These are phyloP conservation scores for Cadophora sp. DNA, from an alignment of 2,329 filamentous ascomycete species.

Conservation along the genomic window DNA sequence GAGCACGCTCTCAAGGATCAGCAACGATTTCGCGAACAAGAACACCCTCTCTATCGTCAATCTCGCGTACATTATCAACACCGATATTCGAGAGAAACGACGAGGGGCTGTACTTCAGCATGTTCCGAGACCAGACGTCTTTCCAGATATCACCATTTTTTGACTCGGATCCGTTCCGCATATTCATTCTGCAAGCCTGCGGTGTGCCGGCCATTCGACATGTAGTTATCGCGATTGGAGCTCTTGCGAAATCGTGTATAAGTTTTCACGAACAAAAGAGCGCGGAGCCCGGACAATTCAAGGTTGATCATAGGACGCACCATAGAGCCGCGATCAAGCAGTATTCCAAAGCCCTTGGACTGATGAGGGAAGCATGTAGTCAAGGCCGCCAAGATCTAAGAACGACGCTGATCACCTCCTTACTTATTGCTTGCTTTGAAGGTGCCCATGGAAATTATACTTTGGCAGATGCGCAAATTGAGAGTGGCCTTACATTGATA, in stretches of 20 bases:
- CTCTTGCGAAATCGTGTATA: conserved; percentile 27
- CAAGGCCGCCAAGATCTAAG: conserved; percentile 25
- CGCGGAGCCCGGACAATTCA: neutral
- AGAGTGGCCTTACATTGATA: conserved; percentile 29
- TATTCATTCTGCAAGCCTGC: conserved; percentile 28
- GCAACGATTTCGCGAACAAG: neutral
- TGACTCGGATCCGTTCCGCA: conserved; percentile 11
- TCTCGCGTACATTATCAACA: neutral
- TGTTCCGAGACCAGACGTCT: conserved; percentile 29
- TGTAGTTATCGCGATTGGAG: conserved; percentile 30
- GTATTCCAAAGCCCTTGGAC: conserved; percentile 28
- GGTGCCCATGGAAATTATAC: conserved; percentile 29
- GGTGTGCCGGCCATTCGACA: conserved; percentile 26
- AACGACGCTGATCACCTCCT: conserved; percentile 28
- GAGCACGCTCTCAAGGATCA: neutral
- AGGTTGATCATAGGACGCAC: conserved; percentile 8
- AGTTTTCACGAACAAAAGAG: conserved; percentile 11
- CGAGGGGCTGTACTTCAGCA: conserved; percentile 26
- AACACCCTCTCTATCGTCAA: conserved; percentile 9
- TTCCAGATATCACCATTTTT: conserved; percentile 27
- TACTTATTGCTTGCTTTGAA: conserved; percentile 33
- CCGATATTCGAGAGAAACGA: conserved; percentile 19
- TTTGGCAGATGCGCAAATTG: conserved; percentile 29
- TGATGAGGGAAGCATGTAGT: conserved; percentile 27
- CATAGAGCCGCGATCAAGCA: conserved; percentile 25